Conservation (phyloP, 257 asterid genomes). For the Penstemon barbatus region DNA sequence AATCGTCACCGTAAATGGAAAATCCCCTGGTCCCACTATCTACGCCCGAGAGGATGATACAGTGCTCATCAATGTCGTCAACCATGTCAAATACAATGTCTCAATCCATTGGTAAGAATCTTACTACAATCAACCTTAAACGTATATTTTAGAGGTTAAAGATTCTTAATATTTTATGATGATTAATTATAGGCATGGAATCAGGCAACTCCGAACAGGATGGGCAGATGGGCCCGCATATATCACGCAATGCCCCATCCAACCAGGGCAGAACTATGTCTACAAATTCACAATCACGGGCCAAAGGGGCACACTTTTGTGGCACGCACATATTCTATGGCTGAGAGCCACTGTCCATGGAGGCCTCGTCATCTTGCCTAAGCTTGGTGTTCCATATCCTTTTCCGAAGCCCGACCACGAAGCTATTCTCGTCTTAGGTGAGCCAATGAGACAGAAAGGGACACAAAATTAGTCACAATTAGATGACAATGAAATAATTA, state of each 20-base stretch:
- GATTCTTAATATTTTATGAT: neutral
- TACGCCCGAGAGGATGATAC: slow-evolving; percentile 87
- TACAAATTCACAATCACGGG: slow-evolving; percentile 66
- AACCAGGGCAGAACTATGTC: slow-evolving; percentile 54
- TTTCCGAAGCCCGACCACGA: slow-evolving; percentile 70
- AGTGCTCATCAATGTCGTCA: slow-evolving; percentile 63
- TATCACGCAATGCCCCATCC: slow-evolving; percentile 76
- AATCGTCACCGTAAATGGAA: slow-evolving; percentile 74
- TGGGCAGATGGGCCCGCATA: slow-evolving; percentile 86
- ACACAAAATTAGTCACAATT: no score
- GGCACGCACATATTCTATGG: slow-evolving; percentile 80
- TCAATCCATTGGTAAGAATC: slow-evolving; percentile 73
- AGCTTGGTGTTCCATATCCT: slow-evolving; percentile 62
- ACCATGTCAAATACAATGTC: slow-evolving; percentile 81
- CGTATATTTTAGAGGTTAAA: neutral
- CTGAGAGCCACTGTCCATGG: slow-evolving; percentile 73
- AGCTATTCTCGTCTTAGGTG: slow-evolving; percentile 51
- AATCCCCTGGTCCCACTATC: slow-evolving; percentile 81
- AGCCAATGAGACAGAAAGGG: neutral
- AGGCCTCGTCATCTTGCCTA: slow-evolving; percentile 62
- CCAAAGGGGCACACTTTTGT: slow-evolving; percentile 66
- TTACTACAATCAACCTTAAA: neutral
- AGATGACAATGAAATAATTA: no score
- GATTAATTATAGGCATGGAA: slow-evolving; percentile 60
- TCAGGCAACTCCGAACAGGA: slow-evolving; percentile 60